Evolutionary conservation across 306 rosid species (phyloP), one percentile per base, ranked within the genome.

Genomic region (Rosa persica): DNA sequence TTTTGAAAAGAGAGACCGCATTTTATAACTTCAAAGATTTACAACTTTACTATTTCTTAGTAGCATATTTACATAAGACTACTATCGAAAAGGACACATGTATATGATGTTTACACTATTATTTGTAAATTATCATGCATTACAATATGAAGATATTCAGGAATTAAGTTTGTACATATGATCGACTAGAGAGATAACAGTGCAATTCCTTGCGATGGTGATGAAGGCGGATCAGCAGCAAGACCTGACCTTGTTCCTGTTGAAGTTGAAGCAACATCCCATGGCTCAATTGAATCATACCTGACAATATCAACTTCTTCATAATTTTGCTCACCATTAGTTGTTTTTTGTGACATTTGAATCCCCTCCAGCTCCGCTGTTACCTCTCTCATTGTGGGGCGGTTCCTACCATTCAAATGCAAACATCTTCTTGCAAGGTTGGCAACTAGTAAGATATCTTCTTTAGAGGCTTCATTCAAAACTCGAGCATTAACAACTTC

Each of bases 381-480:
- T 0, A 86, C 88, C 73, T 87, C 89, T 71, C 71, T 84, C 94
- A 86, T 84, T 1, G 81, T 82, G 15, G 94, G 91, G 12, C 90
- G 83, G 5, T 75, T 83, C 73, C 42, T 86, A n/a, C 94, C 92
- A 15, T 76, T 81, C 77, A 83, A 39, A 46, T 74, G 70, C 76
- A 90, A 61, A 68, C 92, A 88, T 64, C 85, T 81, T 9, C 51
- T 46, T 6, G 88, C 89, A 64, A 90, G 77, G 47, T 78, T 72
- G 3, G 90, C 89, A 76, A 86, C 88, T 25, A 3, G 49, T 4
- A 49, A 4, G 51, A 85, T 76, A 17, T 88, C 89, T 52, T 81
- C 81, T 42, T 39, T 86, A 6, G 60, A 23, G 12, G 55, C 85
- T 22, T 70, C 83, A 11, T 81, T 70, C 27, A 8, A 4, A 38